phyloP scores from a whole-genome alignment of 768 basidiomycete species.

The Amanita subjunquillea region DNA sequence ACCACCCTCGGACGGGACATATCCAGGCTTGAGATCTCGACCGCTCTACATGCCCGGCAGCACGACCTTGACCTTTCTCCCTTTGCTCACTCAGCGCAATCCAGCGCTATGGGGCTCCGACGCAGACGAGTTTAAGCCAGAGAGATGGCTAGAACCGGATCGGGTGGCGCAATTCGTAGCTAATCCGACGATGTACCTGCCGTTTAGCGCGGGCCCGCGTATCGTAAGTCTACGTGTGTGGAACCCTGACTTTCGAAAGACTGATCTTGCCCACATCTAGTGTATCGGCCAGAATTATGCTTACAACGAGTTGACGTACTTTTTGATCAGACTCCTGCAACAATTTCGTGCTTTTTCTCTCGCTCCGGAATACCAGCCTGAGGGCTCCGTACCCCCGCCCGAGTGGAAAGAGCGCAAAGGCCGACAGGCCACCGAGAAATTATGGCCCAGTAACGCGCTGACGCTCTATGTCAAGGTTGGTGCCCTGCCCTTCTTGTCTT shows the following conservation, averaged over 20 bases:
- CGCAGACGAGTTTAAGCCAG: slow-evolving; percentile 69
- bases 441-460: slow-evolving; percentile 55
- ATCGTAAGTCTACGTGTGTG: slow-evolving; percentile 24
- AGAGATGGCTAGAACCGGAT: slow-evolving; percentile 61
- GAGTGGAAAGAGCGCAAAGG: slow-evolving; percentile 43
- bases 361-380: slow-evolving; percentile 51
- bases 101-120: slow-evolving; percentile 63
- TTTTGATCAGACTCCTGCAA: slow-evolving; percentile 59
- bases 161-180: slow-evolving; percentile 38
- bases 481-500: slow-evolving; percentile 1
- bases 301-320: slow-evolving; percentile 67
- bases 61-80: slow-evolving; percentile 48
- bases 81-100: slow-evolving; percentile 59
- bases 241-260: not conserved
- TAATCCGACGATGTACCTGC: slow-evolving; percentile 61
- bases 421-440: slow-evolving; percentile 43
- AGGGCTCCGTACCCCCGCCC: slow-evolving; percentile 47
- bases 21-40: slow-evolving; percentile 16
- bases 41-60: slow-evolving; percentile 48
- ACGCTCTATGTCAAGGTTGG: slow-evolving; percentile 59
- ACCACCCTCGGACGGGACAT: slow-evolving; percentile 42
- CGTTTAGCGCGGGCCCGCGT: slow-evolving; percentile 66
- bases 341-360: slow-evolving; percentile 50
- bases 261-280: slow-evolving; percentile 19
- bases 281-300: slow-evolving; percentile 70